Conservation (phyloP, 768 basidiomycete species). For the Boletus coccyginus region DNA sequence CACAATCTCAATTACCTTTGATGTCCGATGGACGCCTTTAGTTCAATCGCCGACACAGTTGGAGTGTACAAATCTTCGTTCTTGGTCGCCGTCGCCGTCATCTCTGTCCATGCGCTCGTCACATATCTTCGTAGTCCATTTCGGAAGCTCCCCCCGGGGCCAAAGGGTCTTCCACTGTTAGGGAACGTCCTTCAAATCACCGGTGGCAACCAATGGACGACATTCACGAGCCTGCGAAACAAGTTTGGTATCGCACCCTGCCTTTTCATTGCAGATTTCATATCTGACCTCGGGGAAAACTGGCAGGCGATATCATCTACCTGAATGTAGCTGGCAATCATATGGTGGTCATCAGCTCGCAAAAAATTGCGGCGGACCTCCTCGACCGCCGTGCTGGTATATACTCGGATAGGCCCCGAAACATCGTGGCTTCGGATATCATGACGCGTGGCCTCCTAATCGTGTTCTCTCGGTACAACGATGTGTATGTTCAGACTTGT, state of each 20-base stretch:
- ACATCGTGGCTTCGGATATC: constrained; percentile 30
- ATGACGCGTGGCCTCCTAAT: constrained; percentile 30
- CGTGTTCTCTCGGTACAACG: constrained; percentile 18
- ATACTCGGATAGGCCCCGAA: constrained; percentile 33
- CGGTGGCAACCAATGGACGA: constrained; percentile 1
- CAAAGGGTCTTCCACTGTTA: constrained; percentile 2
- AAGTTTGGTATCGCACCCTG: neutral
- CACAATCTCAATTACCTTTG: too few relatives aligned
- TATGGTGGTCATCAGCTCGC: constrained; percentile 32
- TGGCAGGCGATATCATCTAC: constrained; percentile 4
- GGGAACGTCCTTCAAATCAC: constrained; percentile 1
- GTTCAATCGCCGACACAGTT: neutral
- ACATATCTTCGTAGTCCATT: constrained; percentile 1
- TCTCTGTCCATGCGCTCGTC: neutral
- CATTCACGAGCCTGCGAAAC: neutral
- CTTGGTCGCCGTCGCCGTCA: neutral
- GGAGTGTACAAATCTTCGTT: neutral
- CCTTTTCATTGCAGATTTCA: too few relatives aligned
- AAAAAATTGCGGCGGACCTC: constrained; percentile 34
- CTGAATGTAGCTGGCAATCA: constrained; percentile 15
- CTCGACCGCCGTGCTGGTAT: constrained; percentile 35
- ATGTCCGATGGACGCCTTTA: neutral
- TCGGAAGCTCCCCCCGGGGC: constrained; percentile 7
- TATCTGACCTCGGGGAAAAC: neutral
- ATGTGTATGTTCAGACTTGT: neutral